phyloP scores from a whole-genome alignment of 345 rosid species.

The Limnanthes douglasii region DNA sequence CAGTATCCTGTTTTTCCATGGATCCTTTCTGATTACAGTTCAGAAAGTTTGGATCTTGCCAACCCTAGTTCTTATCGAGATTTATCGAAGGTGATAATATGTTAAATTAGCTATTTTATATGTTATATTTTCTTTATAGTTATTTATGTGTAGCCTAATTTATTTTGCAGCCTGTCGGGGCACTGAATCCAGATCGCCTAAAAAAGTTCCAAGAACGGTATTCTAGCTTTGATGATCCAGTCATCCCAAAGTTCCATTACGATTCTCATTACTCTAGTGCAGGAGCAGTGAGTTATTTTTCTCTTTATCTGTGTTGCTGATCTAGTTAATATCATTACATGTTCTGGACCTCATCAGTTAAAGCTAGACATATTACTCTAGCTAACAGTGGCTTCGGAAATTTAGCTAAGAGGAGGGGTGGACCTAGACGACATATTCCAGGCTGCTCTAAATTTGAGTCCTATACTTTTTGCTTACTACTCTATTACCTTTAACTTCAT shows the following conservation, averaged over 20 bases:
- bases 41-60: slow-evolving; percentile 44
- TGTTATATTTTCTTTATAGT: slow-evolving; percentile 1
- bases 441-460: no score
- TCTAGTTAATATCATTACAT: no score
- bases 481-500: no score
- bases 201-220: slow-evolving; percentile 65
- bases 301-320: slow-evolving; percentile 2
- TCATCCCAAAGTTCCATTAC: slow-evolving; percentile 74
- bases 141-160: slow-evolving; percentile 1
- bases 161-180: slow-evolving; percentile 64
- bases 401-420: no score
- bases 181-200: slow-evolving; percentile 46
- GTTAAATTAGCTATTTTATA: slow-evolving; percentile 8
- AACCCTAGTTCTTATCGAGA: slow-evolving; percentile 59
- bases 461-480: no score
- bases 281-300: slow-evolving; percentile 40
- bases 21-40: slow-evolving; percentile 56
- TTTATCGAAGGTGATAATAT: slow-evolving; percentile 46
- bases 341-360: no score
- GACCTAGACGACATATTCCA: no score
- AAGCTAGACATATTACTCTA: no score
- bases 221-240: slow-evolving; percentile 66
- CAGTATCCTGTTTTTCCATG: slow-evolving; percentile 90
- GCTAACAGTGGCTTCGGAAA: no score
- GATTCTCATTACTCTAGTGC: slow-evolving; percentile 81